Evolutionary conservation across 2,329 filamentous ascomycete species (phyloP), one percentile per base, ranked within the genome.

Genomic region (Hypomyces perniciosus): DNA sequence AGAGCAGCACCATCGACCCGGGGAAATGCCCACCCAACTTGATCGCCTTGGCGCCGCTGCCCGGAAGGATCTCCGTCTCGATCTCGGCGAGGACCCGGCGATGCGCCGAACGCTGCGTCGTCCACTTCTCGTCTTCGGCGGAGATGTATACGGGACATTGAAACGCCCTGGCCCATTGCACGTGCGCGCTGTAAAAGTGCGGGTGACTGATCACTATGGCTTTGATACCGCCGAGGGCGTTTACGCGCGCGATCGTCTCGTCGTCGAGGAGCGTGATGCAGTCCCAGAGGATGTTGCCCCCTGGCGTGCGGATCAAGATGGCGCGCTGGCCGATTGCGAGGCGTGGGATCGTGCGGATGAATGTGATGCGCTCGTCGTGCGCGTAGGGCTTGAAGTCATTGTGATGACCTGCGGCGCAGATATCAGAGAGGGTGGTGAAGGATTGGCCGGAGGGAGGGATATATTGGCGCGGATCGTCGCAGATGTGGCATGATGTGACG

Each of bases 1-100:
- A 87, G 27, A 85, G 75, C 54, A 88, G 62, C 3, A 90, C 81
- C 53, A 86, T 68, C 56, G 83, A 88, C 0, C 89, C 89, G 0
- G 85, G 84, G 60, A 93, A 93, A 69, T 95, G 88, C 0, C 89
- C 89, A 0, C 88, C 87, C 0, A 85, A 74, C 65, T 89, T 88
- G 46, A 92, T 73, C 0, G 79, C 81, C 31, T 71, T 78, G 4
- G 84, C 74, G 0, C 79, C 81, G 0, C 73, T 72, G 46, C 66
- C 66, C 12, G 59, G 56, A 45, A 78, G 54, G 46, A 78, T 60
- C 42, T 72, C 64, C 7, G 76, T 65, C 40, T 73, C 66, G 9
- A 64, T 67, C 47, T 70, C 63, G 0, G 67, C 61, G 44, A 86
- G 68, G 56, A 80, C 73, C 4, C 70, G 70, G 54, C 76, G 72